Conservation (phyloP, 768 basidiomycete genomes). For the Austroboletus eburneus region DNA sequence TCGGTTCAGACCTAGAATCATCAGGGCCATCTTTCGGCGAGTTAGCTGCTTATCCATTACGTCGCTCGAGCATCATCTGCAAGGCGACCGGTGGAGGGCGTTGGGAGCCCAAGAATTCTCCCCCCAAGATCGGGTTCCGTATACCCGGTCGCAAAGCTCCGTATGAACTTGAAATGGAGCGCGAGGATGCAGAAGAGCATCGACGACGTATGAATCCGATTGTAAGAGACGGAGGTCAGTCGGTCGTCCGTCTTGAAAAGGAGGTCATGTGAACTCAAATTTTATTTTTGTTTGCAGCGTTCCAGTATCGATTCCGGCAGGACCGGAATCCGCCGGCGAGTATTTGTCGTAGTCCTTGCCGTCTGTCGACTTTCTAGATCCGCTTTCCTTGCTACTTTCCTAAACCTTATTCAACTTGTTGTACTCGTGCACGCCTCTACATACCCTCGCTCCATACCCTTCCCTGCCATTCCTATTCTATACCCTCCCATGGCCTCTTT, state of each 20-base stretch:
- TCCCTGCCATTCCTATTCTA: conserved; percentile 5
- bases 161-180: conserved; percentile 69
- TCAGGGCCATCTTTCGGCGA: conserved; percentile 58
- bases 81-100: conserved; percentile 78
- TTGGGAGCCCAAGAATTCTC: conserved; percentile 65
- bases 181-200: conserved; percentile 52
- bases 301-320: conserved; percentile 60
- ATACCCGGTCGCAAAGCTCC: conserved; percentile 63
- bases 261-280: conserved; percentile 6
- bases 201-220: conserved; percentile 56
- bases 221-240: conserved; percentile 52
- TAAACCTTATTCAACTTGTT: conserved; percentile 23
- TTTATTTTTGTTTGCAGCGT: conserved; percentile 34
- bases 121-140: conserved; percentile 42
- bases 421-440: conserved; percentile 10
- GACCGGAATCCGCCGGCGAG: conserved; percentile 42
- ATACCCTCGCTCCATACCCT: conserved; percentile 14
- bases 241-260: neutral
- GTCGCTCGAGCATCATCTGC: conserved; percentile 62
- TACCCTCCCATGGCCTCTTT: conserved; percentile 23
- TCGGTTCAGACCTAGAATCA: conserved; percentile 23
- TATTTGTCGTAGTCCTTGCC: conserved; percentile 44
- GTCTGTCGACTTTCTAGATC: conserved; percentile 56
- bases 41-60: conserved; percentile 70
- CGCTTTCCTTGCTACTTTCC: neutral